phyloP scores from a whole-genome alignment of 305 asterid species.

The Petunia hybrid region DNA sequence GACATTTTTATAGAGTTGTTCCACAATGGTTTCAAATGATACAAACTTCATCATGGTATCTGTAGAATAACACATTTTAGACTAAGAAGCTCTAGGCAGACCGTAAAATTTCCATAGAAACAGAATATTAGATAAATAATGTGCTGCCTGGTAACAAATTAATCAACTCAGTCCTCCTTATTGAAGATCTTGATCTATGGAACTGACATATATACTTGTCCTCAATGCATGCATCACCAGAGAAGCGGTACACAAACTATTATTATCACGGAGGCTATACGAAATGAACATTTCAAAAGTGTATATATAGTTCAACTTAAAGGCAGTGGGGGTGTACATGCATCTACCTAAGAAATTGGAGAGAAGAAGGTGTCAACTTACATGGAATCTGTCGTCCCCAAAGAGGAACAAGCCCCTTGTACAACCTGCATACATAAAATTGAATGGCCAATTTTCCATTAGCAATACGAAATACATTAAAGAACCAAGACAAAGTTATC shows the following conservation, averaged over 20 bases:
- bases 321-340: not conserved
- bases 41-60: conserved; percentile 96
- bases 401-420: conserved; percentile 87
- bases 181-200: no score
- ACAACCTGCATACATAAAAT: conserved; percentile 57
- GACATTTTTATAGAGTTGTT: conserved; percentile 67
- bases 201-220: no score
- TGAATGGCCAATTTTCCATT: not conserved
- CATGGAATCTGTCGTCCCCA: conserved; percentile 99
- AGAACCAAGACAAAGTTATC: not conserved
- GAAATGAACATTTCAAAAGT: no score
- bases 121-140: not conserved
- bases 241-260: no score
- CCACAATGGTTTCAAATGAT: conserved; percentile 82
- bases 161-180: no score
- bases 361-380: conserved; percentile 39
- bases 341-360: not conserved
- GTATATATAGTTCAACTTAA: no score
- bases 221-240: no score
- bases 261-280: no score
- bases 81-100: not conserved
- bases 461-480: not conserved
- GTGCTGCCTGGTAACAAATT: no score
- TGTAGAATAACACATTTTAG: conserved; percentile 37
- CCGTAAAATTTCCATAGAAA: no score